These are phyloP conservation scores for Globisporangium mamillatum DNA, from an alignment of 352 stramenopile species.

Conservation along the genomic window DNA sequence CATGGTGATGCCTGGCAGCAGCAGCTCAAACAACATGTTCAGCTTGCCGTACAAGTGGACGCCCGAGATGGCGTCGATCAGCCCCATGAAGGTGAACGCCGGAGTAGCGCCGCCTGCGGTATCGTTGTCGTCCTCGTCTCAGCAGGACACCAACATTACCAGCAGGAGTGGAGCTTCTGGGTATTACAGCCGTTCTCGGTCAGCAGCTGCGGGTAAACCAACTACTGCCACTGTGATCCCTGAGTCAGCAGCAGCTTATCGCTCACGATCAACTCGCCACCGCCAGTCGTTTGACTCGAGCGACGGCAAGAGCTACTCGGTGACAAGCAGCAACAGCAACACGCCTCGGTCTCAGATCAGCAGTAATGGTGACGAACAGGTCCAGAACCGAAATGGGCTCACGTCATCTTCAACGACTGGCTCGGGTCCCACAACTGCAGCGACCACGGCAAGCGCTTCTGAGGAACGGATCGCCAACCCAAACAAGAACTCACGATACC, in stretches of 20 bases:
- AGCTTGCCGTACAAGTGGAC: constrained; percentile 6
- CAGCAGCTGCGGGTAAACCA: no score
- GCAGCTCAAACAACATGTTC: neutral
- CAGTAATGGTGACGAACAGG: neutral
- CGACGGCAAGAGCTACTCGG: no score
- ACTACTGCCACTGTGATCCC: no score
- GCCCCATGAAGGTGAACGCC: neutral
- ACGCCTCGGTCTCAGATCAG: neutral
- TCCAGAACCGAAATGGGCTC: neutral
- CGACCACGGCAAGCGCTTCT: neutral
- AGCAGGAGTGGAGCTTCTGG: no score
- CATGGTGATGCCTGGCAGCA: constrained; percentile 4
- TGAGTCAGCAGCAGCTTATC: no score
- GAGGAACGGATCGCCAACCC: constrained; percentile 12
- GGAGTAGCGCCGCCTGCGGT: no score
- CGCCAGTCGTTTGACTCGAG: no score
- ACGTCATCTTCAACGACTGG: neutral
- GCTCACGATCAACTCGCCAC: no score
- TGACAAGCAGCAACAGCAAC: neutral
- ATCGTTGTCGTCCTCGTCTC: no score
- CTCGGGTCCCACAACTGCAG: neutral
- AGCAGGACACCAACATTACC: no score
- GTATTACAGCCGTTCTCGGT: no score
- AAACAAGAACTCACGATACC: constrained; percentile 30
- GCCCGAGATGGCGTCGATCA: constrained; percentile 9